Base-by-base conservation (phyloP, 306 rosid species). In the Prunus mongolica region DNA sequence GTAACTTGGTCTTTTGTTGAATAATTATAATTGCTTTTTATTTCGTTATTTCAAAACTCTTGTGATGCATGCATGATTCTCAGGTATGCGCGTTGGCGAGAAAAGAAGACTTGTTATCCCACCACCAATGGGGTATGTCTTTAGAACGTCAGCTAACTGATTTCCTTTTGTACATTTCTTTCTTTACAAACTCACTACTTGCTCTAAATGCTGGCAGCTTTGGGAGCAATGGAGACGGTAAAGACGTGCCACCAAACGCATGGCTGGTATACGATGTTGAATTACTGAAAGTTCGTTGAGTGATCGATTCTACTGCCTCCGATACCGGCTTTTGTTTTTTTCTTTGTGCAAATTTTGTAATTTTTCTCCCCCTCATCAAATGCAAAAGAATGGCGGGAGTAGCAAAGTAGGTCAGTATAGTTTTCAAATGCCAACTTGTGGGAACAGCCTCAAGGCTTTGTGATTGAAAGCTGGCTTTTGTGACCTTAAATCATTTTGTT, bases 1-100 rank as follows among this genome's bases (percentile, higher is more conserved):
- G 32, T 38, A 13, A 6, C 50, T 32, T 41, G 46, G 72, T 49
- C 47, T 75, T 46, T 62, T 3, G 19, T n/a, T 22, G 12, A 28
- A 20, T 68, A 3, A 12, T 46, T 58, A 11, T 41, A 45, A 2
- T 54, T 46, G 20, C 13, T 41, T 47, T 28, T 56, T 12, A 49
- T 52, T 32, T 27, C 18, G 10, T 32, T 12, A 64, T 61, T 60
- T 22, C 22, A 44, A 58, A 63, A 60, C n/a, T 27, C 51, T 28
- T 60, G 45, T 75, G 76, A 19, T 20, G 41, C 27, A 8, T 78
- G 70, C 69, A 46, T 82, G 83, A 62, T 81, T 67, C 52, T 82
- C 83, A 93, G 97, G 96, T 66, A 91, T 94, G 94, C 93, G 56
- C 69, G 96, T 87, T 32, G 97, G 97, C 51, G 94, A 76, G 72